Evolutionary conservation across 257 asterid species (phyloP).

Genomic region (Przewalskia tangutica): DNA sequence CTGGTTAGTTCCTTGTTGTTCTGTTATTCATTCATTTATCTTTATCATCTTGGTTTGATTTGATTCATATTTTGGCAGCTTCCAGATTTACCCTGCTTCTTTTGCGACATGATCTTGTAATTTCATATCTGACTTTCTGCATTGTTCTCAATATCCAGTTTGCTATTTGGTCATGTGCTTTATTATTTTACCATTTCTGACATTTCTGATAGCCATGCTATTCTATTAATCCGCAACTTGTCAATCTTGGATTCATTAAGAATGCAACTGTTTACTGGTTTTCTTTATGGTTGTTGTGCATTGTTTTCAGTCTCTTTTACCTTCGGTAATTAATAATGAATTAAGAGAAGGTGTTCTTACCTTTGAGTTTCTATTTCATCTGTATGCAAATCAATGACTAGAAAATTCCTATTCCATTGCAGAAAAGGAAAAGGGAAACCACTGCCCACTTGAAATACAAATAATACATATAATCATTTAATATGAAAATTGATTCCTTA

Average conservation of each 20-base stretch:
- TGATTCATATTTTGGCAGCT: neutral
- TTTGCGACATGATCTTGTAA: neutral
- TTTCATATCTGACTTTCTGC: neutral
- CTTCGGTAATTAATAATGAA: neutral
- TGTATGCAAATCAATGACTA: neutral
- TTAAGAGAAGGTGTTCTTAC: neutral
- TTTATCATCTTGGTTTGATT: neutral
- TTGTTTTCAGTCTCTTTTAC: neutral
- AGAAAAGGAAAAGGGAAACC: neutral
- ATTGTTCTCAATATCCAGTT: neutral
- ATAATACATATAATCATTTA: neutral
- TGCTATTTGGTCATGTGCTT: neutral
- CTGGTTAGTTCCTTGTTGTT: slow-evolving; percentile 42
- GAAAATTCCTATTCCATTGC: neutral
- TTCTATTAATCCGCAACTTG: neutral
- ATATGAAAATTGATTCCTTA: neutral
- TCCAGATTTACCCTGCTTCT: neutral
- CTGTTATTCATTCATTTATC: neutral
- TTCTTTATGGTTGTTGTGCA: neutral
- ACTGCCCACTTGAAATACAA: neutral
- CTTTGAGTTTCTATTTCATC: neutral
- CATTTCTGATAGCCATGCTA: neutral
- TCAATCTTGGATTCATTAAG: neutral
- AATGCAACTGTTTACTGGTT: neutral
- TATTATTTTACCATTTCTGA: neutral